These are phyloP conservation scores for Suillus bovinus DNA, from an alignment of 768 basidiomycete genomes.

Conservation along the genomic window DNA sequence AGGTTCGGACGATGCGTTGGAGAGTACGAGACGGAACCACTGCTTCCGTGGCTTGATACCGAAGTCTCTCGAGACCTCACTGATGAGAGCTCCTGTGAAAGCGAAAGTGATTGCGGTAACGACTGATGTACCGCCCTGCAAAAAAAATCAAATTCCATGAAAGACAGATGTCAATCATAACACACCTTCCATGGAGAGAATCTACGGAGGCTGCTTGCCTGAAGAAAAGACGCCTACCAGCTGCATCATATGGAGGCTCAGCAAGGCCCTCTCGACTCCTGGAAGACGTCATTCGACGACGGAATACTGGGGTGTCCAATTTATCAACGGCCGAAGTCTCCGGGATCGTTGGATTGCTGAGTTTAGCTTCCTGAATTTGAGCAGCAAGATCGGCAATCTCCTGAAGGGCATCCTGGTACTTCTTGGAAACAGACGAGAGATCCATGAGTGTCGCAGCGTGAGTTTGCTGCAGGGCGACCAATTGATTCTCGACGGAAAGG, in stretches of 20 bases:
- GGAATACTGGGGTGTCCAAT: constrained; percentile 45
- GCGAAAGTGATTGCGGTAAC: constrained; percentile 91
- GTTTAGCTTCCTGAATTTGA: constrained; percentile 87
- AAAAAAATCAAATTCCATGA: constrained; percentile 19
- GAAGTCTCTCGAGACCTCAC: constrained; percentile 84
- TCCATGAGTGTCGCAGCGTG: constrained; percentile 81
- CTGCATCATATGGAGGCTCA: constrained; percentile 45
- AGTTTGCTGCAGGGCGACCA: constrained; percentile 76
- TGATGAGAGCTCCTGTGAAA: constrained; percentile 95
- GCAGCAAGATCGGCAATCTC: constrained; percentile 92
- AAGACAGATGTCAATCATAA: constrained; percentile 15
- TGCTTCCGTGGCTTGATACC: constrained; percentile 72
- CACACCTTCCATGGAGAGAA: constrained; percentile 83
- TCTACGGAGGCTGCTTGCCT: constrained; percentile 84
- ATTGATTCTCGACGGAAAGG: constrained; percentile 54
- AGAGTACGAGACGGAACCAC: constrained; percentile 65
- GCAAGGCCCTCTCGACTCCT: constrained; percentile 46
- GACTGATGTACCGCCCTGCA: constrained; percentile 88
- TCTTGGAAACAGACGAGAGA: constrained; percentile 71
- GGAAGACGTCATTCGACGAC: constrained; percentile 54
- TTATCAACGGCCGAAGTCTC: constrained; percentile 44
- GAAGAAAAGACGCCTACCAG: constrained; percentile 79
- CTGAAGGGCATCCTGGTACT: constrained; percentile 86
- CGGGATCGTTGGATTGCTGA: constrained; percentile 48
- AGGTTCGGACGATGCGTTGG: constrained; percentile 57